phyloP scores from a whole-genome alignment of 306 rosid species.

The Prosopis cineraria region DNA sequence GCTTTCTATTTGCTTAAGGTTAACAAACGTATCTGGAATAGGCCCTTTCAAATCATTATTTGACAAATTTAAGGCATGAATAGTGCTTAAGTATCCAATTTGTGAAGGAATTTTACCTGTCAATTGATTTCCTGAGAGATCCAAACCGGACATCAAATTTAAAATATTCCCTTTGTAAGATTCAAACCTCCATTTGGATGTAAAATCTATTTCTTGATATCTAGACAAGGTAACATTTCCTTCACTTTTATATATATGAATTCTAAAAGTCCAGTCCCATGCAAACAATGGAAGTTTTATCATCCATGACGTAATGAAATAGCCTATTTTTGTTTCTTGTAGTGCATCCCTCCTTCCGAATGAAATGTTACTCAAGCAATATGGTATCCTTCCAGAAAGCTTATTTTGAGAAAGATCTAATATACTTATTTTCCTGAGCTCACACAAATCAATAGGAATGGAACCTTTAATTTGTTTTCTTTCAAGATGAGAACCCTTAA shows the following conservation, averaged over 20 bases:
- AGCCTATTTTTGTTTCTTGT: neutral
- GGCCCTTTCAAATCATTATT: neutral
- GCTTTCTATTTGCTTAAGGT: neutral
- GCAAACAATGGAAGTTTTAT: too few relatives aligned
- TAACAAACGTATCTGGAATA: slow-evolving; percentile 11
- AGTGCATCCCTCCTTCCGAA: neutral
- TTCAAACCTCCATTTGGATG: slow-evolving; percentile 9
- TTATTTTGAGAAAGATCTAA: slow-evolving; percentile 27
- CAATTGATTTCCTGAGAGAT: slow-evolving; percentile 22
- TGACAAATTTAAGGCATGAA: slow-evolving; percentile 29
- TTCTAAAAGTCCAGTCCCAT: too few relatives aligned
- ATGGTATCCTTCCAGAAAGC: neutral
- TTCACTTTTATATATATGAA: too few relatives aligned
- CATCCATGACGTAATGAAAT: neutral
- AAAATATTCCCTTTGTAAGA: slow-evolving; percentile 3
- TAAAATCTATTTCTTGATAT: neutral
- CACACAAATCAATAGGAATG: neutral
- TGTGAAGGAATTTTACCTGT: neutral
- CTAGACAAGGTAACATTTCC: neutral
- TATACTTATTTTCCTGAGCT: neutral
- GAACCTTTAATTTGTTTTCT: slow-evolving; percentile 20
- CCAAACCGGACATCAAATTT: slow-evolving; percentile 27
- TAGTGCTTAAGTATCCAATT: slow-evolving; percentile 14
- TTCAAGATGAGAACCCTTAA: slow-evolving; percentile 11
- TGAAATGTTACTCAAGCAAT: neutral